Base-by-base conservation (phyloP, 371 early-diverging fungal species). In the Actinomortierella ambigua region DNA sequence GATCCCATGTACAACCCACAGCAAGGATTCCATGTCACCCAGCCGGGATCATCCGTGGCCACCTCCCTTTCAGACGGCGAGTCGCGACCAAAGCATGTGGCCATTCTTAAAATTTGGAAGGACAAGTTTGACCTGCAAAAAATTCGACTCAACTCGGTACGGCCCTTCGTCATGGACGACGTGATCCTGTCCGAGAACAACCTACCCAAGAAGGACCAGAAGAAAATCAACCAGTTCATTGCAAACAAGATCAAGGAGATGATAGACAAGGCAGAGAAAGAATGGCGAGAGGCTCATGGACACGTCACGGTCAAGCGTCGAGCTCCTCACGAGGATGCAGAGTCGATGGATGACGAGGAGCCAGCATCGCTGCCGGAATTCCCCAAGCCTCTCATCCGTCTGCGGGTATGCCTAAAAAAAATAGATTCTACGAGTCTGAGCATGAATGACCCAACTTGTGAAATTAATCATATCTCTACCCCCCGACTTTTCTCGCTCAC, bases 31-130 rank as follows among this genome's bases (percentile, higher is more conserved):
- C 84, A 90, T 52, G 84, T 98, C 6, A 88, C 90, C 1, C 99
- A 99, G 69, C 97, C 97, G 0, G 99, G 99, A 0, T 97, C 97
- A 0, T 96, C 98, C 0, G 92, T 99, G 3, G 96, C 98, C 0
- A 99, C 99, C 0, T 90, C 94, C 58, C 76, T 99, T n/a, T 86
- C 88, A 26, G 86, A 90, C 57, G 98, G 95, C 8, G 99, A 99
- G 76, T 82, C 95, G 1, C 75, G 77, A 17, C 82, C 89, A 17
- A 99, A 99, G 82, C 90, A 91, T 57, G 88, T 95, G 17, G 96
- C 87, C 1, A 69, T 97, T 23, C 67, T 97, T 40, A 78, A 77
- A 27, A 85, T 97, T 20, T 83, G 79, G 22, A 81, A 84, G 50
- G 73, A 78, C 9, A 70, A 83, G 20, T 96, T 91, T 62, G 68